Conservation (phyloP, 345 rosid species). For the Sonneratia caseolaris region DNA sequence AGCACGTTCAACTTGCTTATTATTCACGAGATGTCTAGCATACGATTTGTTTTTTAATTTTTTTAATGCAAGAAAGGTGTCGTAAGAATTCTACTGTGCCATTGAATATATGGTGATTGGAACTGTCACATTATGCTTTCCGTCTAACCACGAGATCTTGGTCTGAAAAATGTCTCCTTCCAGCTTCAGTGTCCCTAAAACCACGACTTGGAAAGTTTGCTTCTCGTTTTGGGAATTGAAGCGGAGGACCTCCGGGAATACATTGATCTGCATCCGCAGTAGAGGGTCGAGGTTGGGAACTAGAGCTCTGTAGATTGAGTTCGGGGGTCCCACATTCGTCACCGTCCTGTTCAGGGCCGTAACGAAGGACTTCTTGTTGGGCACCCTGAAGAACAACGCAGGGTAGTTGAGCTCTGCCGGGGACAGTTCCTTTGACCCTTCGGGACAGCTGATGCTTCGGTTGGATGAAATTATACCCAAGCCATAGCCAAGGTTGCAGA, state of each 20-base stretch:
- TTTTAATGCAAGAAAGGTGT: no score
- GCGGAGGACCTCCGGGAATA: slow-evolving; percentile 28
- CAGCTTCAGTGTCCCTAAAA: slow-evolving; percentile 4
- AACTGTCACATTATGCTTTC: slow-evolving; percentile 3
- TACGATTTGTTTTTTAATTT: no score
- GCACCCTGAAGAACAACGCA: slow-evolving; percentile 22
- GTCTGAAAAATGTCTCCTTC: neutral
- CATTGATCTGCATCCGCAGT: slow-evolving; percentile 16
- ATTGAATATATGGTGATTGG: slow-evolving; percentile 13
- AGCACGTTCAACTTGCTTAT: no score
- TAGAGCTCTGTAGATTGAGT: slow-evolving; percentile 30
- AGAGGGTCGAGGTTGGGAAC: slow-evolving; percentile 3
- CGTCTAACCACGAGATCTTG: slow-evolving; percentile 3
- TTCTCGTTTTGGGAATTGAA: slow-evolving; percentile 27
- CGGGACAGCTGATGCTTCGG: slow-evolving; percentile 22
- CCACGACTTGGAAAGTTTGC: slow-evolving; percentile 32
- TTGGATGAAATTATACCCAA: slow-evolving; percentile 15
- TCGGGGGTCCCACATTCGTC: slow-evolving; percentile 41
- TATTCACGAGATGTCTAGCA: no score
- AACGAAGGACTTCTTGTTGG: slow-evolving; percentile 10
- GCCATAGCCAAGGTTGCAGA: slow-evolving; percentile 30
- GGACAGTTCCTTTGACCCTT: slow-evolving; percentile 9
- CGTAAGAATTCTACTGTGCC: slow-evolving; percentile 22
- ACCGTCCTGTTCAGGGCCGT: slow-evolving; percentile 36
- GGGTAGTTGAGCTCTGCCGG: slow-evolving; percentile 46